Evolutionary conservation across 1,139 yeast species (phyloP).

Genomic region (Ashbya aceris): DNA sequence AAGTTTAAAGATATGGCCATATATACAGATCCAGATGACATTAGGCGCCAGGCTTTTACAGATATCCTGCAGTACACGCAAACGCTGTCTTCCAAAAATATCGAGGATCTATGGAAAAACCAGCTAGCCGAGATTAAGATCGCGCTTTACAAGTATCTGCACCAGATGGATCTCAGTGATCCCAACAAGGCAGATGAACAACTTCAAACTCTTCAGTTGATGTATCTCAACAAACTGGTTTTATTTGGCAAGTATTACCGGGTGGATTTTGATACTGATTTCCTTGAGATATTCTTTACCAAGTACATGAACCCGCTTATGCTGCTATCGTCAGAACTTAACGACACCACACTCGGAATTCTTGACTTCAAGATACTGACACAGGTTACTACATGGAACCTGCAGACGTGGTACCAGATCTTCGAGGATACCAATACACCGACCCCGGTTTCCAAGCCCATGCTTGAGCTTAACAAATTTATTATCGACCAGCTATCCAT

Average conservation of each 20-base stretch:
- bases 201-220: slow-evolving; percentile 7
- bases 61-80: slow-evolving; percentile 17
- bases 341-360: slow-evolving; percentile 10
- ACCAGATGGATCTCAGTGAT: slow-evolving; percentile 9
- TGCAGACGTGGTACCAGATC: slow-evolving; percentile 23
- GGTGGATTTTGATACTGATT: slow-evolving; percentile 18
- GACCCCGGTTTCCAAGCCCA: slow-evolving; percentile 4
- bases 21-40: slow-evolving; percentile 9
- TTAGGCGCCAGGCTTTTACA: slow-evolving; percentile 14
- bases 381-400: slow-evolving; percentile 22
- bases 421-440: slow-evolving; percentile 9
- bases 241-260: slow-evolving; percentile 23
- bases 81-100: slow-evolving; percentile 13
- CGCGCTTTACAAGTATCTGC: slow-evolving; percentile 20
- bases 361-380: slow-evolving; percentile 23
- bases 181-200: slow-evolving; percentile 10
- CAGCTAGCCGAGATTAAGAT: slow-evolving; percentile 17
- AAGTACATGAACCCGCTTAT: slow-evolving; percentile 15
- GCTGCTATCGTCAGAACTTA: slow-evolving; percentile 8
- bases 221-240: slow-evolving; percentile 23
- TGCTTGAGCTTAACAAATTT: slow-evolving; percentile 5
- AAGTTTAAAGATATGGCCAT: slow-evolving; percentile 18
- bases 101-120: slow-evolving; percentile 22
- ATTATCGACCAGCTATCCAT: slow-evolving; percentile 8
- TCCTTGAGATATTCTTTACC: slow-evolving; percentile 14